Percentiles rank a stretch among this genome's conserved stretches.
These are phyloP conservation scores for Backusella psychrophila DNA, from an alignment of 192 early-diverging fungal genomes.

Conservation along the genomic window DNA sequence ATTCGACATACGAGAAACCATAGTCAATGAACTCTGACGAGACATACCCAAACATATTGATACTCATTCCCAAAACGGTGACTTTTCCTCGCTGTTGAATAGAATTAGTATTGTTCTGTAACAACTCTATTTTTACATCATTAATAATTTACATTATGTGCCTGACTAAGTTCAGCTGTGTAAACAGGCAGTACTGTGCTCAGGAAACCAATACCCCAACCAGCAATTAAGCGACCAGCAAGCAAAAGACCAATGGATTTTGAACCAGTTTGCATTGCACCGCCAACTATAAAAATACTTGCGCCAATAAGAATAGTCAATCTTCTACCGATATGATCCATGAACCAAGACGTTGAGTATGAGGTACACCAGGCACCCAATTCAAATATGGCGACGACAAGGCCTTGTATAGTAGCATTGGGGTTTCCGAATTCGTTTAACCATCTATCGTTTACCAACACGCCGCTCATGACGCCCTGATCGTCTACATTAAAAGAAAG, in stretches of 20 bases:
- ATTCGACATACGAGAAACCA: constrained; percentile 41
- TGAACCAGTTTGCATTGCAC: constrained; percentile 52
- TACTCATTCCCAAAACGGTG: constrained; percentile 18
- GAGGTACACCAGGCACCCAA: constrained; percentile 14
- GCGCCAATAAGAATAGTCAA: constrained; percentile 46
- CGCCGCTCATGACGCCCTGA: constrained; percentile 46
- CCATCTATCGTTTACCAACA: constrained; percentile 28
- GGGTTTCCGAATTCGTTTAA: constrained; percentile 11
- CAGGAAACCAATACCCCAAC: constrained; percentile 50
- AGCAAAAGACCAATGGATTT: constrained; percentile 43
- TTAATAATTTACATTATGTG: constrained; percentile 10
- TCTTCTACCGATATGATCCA: constrained; percentile 44
- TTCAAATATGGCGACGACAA: constrained; percentile 12
- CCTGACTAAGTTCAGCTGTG: constrained; percentile 56
- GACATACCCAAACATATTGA: constrained; percentile 24
- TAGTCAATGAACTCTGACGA: constrained; percentile 47
- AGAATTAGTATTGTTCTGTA: background rate
- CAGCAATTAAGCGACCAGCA: constrained; percentile 50
- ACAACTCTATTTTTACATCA: too few relatives aligned
- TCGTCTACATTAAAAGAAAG: constrained; percentile 24
- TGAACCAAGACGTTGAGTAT: constrained; percentile 11
- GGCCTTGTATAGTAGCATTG: constrained; percentile 14
- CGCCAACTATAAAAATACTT: constrained; percentile 53
- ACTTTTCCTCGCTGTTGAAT: constrained; percentile 17
- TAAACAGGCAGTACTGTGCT: constrained; percentile 32